Percentiles rank a stretch among this genome's conserved stretches.
Conservation (phyloP, 495 filamentous ascomycete genomes). For the Beverwykella pulmonaria region DNA sequence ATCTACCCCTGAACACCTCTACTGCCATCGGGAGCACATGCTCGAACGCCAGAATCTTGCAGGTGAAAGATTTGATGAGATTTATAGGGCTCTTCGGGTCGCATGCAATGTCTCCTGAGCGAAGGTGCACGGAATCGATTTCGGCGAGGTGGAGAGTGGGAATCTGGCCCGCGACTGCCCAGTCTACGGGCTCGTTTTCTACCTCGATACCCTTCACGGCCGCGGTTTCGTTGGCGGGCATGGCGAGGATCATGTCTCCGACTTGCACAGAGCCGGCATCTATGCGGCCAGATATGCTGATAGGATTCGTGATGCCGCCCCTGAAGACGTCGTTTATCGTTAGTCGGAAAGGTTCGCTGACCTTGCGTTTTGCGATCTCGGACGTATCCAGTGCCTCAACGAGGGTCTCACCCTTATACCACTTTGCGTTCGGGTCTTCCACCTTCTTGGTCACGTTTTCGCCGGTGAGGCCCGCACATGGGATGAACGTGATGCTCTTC, state of each 20-base stretch:
- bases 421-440: conserved; percentile 55
- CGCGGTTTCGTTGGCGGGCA: conserved; percentile 79
- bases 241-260: conserved; percentile 76
- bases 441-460: conserved; percentile 76
- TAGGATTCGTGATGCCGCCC: conserved; percentile 69
- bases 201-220: conserved; percentile 76
- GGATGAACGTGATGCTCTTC: conserved; percentile 82
- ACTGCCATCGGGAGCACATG: conserved; percentile 83
- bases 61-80: conserved; percentile 68
- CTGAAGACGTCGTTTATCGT: conserved; percentile 84
- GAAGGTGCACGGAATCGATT: conserved; percentile 80
- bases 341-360: conserved; percentile 80
- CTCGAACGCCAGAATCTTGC: conserved; percentile 88
- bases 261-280: conserved; percentile 80
- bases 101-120: conserved; percentile 83
- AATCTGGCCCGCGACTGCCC: conserved; percentile 96
- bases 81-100: conserved; percentile 65
- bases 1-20: conserved; percentile 81
- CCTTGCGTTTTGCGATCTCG: conserved; percentile 58
- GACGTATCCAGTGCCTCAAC: conserved; percentile 81
- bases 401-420: conserved; percentile 80
- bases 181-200: conserved; percentile 71
- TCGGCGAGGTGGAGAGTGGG: conserved; percentile 79
- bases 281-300: conserved; percentile 83
- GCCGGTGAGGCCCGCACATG: conserved; percentile 84